phyloP scores from a whole-genome alignment of 202 grass and related monocot species.

The Zoysia matrella region DNA sequence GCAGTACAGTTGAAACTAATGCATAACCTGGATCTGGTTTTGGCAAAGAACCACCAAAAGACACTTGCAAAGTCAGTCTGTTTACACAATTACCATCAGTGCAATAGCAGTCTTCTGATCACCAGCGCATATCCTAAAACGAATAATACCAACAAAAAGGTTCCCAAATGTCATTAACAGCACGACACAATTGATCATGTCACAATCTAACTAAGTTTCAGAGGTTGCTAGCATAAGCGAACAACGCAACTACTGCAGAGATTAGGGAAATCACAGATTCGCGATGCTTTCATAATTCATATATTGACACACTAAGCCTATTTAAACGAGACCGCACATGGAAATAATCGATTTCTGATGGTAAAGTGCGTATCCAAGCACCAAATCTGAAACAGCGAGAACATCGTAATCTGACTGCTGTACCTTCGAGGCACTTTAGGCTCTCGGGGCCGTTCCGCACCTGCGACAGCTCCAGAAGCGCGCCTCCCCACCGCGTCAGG shows the following conservation, averaged over 20 bases:
- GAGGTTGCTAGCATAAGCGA: background rate
- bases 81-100: background rate
- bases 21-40: background rate
- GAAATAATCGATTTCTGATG: background rate
- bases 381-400: background rate
- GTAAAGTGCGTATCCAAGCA: background rate
- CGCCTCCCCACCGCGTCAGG: conserved; percentile 91
- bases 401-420: background rate
- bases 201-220: background rate
- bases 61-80: background rate
- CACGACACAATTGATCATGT: background rate
- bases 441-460: conserved; percentile 61
- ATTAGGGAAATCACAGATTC: background rate
- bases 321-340: background rate
- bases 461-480: conserved; percentile 87
- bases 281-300: background rate
- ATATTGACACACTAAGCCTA: background rate
- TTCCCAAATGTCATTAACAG: background rate
- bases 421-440: conserved; percentile 75
- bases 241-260: background rate
- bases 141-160: background rate
- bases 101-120: conserved; percentile 6
- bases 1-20: background rate
- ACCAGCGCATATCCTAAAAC: too few species aligned
- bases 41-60: background rate